A percentile compares a stretch with the other conserved stretches of the same genome.
Conservation (phyloP, 1,284 basidiomycete genomes). For the Ustilago loliicola region DNA sequence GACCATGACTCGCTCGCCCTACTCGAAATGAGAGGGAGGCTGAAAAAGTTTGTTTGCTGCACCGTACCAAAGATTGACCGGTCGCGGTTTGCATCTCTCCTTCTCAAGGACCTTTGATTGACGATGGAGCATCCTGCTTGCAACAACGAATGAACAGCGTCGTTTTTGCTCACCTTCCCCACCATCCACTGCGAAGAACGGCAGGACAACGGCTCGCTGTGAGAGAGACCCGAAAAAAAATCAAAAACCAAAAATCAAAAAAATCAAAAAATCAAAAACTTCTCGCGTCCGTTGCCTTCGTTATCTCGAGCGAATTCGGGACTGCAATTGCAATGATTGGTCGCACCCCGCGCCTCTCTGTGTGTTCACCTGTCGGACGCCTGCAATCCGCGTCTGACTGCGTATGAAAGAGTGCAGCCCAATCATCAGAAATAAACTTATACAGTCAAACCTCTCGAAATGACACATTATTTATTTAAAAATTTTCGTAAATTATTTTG, state of each 20-base stretch:
- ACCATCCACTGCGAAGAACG: background rate
- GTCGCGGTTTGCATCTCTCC: background rate
- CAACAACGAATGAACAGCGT: slow-evolving; percentile 8
- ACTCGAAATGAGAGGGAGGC: background rate
- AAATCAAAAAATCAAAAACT: background rate
- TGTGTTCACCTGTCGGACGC: slow-evolving; percentile 4
- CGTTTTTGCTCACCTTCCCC: slow-evolving; percentile 5
- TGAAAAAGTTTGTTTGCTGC: background rate
- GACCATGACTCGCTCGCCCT: no score
- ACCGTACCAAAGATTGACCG: slow-evolving; percentile 7
- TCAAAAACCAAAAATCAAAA: no score
- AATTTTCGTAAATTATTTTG: no score
- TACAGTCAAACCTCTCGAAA: no score
- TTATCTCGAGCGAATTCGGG: slow-evolving; percentile 26
- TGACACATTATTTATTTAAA: no score
- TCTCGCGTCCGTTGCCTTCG: background rate
- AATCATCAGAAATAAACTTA: background rate
- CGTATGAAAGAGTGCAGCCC: background rate
- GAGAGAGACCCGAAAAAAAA: background rate
- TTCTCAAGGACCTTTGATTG: background rate
- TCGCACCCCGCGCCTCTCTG: background rate
- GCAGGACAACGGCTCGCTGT: background rate
- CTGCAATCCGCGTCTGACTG: slow-evolving; percentile 8
- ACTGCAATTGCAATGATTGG: slow-evolving; percentile 1
- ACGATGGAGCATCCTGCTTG: background rate